Base-by-base conservation (phyloP, 2,329 filamentous ascomycete species). In the Alternaria postmessia region DNA sequence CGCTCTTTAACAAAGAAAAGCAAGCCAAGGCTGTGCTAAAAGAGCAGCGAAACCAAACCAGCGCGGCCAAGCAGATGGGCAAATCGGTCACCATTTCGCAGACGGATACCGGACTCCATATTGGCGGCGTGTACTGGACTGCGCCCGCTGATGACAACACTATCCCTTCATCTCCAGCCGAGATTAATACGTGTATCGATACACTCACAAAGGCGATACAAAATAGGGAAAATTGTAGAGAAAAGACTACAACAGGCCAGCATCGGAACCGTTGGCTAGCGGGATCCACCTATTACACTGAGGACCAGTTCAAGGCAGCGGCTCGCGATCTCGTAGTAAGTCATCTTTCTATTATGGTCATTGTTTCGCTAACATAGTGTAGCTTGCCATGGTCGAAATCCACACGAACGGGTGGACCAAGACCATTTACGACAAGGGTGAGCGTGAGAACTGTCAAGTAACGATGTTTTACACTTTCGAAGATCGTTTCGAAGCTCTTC, bases 371-470 rank as follows among this genome's bases (percentile, higher is more conserved):
- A 32, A 57, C 18, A 16, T 20, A 36, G 22, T 20, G 16, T 34
- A 62, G 60, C 12, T 39, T 26, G 24, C 20, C 1, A 57, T 59
- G 34, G 22, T 62, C 20, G 34, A 59, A 2, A 53, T 65, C 28
- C 64, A 66, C 38, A 9, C 28, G 12, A 36, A 52, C 6, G 63
- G 63, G 3, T 66, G 63, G 63, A 60, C 54, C 8, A 57, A 54
- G 18, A 24, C 36, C 12, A 51, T 64, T 16, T 44, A 34, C 39
- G 63, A 66, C 43, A 22, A 14, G 7, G 52, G 51, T 9, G 57
- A 59, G 12, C 59, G 62, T n/a, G 57, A 58, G 20, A 16, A 42
- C 2, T 32, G 60, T 24, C 53, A 63, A 26, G 30, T 42, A 8
- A 64, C 62, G 0, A 57, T 58, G 54, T 54, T 52, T 34, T 61